Evolutionary conservation across 306 rosid species (phyloP), one percentile per base, ranked within the genome.

Genomic region (Quercus glauca): DNA sequence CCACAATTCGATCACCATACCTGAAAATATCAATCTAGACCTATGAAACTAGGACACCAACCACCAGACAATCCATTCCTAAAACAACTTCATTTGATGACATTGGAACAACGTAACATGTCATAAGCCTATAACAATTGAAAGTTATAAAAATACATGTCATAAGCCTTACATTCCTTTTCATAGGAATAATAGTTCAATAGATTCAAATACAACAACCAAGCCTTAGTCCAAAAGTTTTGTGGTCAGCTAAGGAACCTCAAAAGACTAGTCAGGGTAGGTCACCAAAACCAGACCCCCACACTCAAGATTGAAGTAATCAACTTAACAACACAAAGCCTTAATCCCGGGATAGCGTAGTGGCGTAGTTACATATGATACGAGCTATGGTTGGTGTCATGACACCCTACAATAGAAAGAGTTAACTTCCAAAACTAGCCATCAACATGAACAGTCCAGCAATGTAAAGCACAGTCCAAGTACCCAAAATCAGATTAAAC

Each of bases 1-100:
- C 99, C 64, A 95, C 98, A 79, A 93, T 91, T 85, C 11, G 89
- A 67, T 90, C 87, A 60, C 87, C 79, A 80, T 95, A 95, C 90
- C 99, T 95, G 88, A 73, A 88, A 84, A 78, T 52, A 79, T 77
- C 76, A 79, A 68, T 79, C 74, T 81, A 85, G 53, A 80, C 78
- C 71, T 60, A 74, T 35, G 77, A 86, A 77, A 83, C 81, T 55
- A 77, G 37, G 73, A 76, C 74, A 73, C 69, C 56, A 13, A 79
- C 87, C 21, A 37, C 84, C 55, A 73, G 35, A 45, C n/a, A 75
- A 85, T 71, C 70, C 68, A 60, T 70, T 81, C 45, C 28, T 10
- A n/a, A 33, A 35, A n/a, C 25, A 68, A 35, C 26, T 74, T 63
- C 53, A 55, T 60, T 23, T 17, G 19, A 37, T 55, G 67, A 76